Percentiles rank a stretch among this genome's conserved stretches.
Evolutionary conservation across 306 rosid genomes (phyloP).

Genomic region (Prunus mume): DNA sequence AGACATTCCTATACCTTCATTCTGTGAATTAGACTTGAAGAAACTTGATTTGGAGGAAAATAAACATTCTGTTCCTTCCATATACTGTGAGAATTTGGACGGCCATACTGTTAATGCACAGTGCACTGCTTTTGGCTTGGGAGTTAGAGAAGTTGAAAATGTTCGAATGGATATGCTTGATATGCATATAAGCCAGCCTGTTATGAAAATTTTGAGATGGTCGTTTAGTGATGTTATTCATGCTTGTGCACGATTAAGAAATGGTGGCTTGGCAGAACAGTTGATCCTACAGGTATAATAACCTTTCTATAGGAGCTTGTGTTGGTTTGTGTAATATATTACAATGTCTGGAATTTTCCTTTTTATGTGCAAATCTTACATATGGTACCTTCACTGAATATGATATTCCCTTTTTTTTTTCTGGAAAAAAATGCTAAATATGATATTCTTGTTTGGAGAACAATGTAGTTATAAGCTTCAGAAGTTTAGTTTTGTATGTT

Average conservation of each 20-base stretch:
- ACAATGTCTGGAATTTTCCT: neutral
- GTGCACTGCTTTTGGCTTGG: constrained; percentile 23
- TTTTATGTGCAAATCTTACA: neutral
- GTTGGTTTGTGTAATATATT: constrained; percentile 10
- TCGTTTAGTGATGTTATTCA: constrained; percentile 64
- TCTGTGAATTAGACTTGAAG: constrained; percentile 27
- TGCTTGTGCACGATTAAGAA: constrained; percentile 44
- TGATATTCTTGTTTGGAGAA: neutral
- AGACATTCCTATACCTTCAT: constrained; percentile 74
- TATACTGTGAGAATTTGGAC: constrained; percentile 18
- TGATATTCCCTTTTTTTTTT: neutral
- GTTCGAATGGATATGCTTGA: constrained; percentile 21
- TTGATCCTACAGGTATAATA: constrained; percentile 59
- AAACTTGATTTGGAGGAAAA: constrained; percentile 37
- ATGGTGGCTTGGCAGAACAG: constrained; percentile 54
- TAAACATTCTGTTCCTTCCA: constrained; percentile 27
- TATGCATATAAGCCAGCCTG: constrained; percentile 19
- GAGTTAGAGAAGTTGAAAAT: constrained; percentile 26
- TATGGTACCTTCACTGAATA: neutral
- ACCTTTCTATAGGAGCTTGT: constrained; percentile 16
- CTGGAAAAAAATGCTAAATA: constrained; percentile 29
- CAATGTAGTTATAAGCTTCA: constrained; percentile 16
- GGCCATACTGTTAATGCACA: constrained; percentile 26
- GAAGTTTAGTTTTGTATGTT: constrained; percentile 39
- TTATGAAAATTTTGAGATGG: constrained; percentile 46